Percentiles rank a stretch among this genome's conserved stretches.
These are phyloP conservation scores for Lunasporangiospora selenospora DNA, from an alignment of 192 early-diverging fungal species.

Conservation along the genomic window DNA sequence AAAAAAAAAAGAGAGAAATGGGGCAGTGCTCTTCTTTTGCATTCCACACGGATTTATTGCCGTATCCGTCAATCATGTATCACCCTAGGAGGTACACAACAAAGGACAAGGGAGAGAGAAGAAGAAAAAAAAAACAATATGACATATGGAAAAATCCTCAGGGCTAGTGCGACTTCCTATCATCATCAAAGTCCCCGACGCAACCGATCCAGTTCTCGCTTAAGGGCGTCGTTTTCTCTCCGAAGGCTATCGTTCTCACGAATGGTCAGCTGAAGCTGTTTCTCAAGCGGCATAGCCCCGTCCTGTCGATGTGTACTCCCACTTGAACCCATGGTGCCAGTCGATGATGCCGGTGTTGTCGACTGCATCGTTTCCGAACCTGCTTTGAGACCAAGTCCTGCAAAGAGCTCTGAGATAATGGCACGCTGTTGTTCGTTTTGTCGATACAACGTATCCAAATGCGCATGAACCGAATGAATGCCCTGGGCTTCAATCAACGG, in stretches of 20 bases:
- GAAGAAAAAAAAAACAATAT: no score
- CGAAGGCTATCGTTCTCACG: slow-evolving; percentile 47
- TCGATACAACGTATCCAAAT: slow-evolving; percentile 45
- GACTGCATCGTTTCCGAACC: no score
- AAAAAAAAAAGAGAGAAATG: no score
- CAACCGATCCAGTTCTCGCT: slow-evolving; percentile 21
- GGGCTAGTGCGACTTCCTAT: no score
- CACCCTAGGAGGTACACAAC: no score
- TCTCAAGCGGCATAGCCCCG: background rate
- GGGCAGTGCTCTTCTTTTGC: no score
- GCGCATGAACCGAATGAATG: slow-evolving; percentile 11
- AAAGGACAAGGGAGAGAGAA: no score
- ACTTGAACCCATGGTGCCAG: background rate
- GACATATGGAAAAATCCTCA: no score
- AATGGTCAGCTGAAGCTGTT: slow-evolving; percentile 24
- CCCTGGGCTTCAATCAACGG: background rate
- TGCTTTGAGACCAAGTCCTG: slow-evolving; percentile 10
- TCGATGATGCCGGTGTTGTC: background rate
- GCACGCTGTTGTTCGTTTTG: slow-evolving; percentile 52
- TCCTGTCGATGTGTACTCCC: background rate
- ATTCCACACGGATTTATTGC: no score
- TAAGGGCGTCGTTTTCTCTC: slow-evolving; percentile 42
- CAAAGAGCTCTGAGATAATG: slow-evolving; percentile 40
- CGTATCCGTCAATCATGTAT: no score
- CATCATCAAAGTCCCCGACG: slow-evolving; percentile 1